Evolutionary conservation across 441 rosid genomes (phyloP), one percentile per base, ranked within the genome.

Genomic region (Bruguiera hainesii): DNA sequence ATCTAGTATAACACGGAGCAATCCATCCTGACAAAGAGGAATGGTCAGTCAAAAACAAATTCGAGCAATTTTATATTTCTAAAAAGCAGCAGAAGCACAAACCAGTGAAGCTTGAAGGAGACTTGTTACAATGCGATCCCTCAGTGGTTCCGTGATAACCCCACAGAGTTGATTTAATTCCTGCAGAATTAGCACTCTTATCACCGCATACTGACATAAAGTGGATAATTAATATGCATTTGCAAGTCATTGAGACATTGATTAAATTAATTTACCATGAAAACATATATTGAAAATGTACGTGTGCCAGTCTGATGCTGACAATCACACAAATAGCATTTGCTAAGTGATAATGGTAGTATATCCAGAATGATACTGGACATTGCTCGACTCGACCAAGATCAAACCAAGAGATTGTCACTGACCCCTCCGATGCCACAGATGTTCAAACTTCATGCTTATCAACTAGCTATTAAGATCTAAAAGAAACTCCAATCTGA

Each of bases 91-190:
- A 71, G 57, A 63, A 61, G 72, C 63, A 73, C 86, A 67, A 20
- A 95, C 98, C 84, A 89, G 78, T 56, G 99, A 89, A 63, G 98
- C 96, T 82, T 89, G 93, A 79, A 95, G 98, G 71, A 95, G 92
- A 79, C 97, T 84, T 10, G 99, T 92, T 66, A 92, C 99, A 28
- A 95, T 66, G 13, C 92, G 96, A 80, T 95, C 99, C 87, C 99
- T 81, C 57, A 95, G 78, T 59, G 93, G 87, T 74, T 95, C 99
- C 83, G 86, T 78, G 67, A 95, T 92, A 57, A 95, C 74, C 70
- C 69, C 79, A 62, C 99, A 95, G 30, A 92, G 80, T 76, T 95
- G 93, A 70, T 82, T 89, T 69, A 95, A 85, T 71, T 90, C 95
- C 99, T 95, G 89, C 82, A 81, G 62, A 29, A 26, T 30, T 63